Evolutionary conservation across 208 protist species (phyloP).

Genomic region (Acanthamoeba royreba): DNA sequence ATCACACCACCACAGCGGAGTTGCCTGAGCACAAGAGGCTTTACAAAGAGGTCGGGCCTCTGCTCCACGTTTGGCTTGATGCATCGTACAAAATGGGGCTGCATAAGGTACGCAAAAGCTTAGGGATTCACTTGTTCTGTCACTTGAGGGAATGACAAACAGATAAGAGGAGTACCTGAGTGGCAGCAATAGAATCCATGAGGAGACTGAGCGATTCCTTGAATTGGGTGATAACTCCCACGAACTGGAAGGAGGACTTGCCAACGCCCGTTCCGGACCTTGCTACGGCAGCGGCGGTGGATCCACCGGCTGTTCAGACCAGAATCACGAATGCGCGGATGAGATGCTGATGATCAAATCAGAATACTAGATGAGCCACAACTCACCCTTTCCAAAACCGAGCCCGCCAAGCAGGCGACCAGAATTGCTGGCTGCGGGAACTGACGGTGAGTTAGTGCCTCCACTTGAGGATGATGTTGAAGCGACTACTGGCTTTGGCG

Average conservation of each 20-base stretch:
- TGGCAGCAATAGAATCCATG: slow-evolving; percentile 68
- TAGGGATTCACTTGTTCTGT: no score
- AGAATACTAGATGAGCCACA: not conserved
- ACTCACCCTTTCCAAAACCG: not conserved
- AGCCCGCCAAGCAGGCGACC: not conserved
- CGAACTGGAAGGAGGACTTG: not conserved
- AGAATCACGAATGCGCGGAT: not conserved
- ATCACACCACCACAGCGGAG: slow-evolving; percentile 65
- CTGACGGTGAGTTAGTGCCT: not conserved
- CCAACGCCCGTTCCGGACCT: not conserved
- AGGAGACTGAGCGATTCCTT: slow-evolving; percentile 48
- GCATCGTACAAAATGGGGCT: slow-evolving; percentile 82
- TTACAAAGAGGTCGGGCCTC: slow-evolving; percentile 60
- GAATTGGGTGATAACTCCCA: not conserved
- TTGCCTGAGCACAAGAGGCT: slow-evolving; percentile 51
- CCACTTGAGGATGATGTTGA: not conserved
- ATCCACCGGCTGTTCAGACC: not conserved
- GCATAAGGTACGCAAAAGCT: slow-evolving; percentile 71
- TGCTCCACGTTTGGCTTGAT: slow-evolving; percentile 83
- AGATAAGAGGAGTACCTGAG: not conserved
- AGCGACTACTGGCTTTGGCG: not conserved
- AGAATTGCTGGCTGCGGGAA: not conserved
- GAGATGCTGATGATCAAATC: not conserved
- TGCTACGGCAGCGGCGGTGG: not conserved
- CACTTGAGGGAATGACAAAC: not conserved